A percentile compares a stretch with the other conserved stretches of the same genome.
Conservation (phyloP, 345 rosid genomes). For the Populus alba region DNA sequence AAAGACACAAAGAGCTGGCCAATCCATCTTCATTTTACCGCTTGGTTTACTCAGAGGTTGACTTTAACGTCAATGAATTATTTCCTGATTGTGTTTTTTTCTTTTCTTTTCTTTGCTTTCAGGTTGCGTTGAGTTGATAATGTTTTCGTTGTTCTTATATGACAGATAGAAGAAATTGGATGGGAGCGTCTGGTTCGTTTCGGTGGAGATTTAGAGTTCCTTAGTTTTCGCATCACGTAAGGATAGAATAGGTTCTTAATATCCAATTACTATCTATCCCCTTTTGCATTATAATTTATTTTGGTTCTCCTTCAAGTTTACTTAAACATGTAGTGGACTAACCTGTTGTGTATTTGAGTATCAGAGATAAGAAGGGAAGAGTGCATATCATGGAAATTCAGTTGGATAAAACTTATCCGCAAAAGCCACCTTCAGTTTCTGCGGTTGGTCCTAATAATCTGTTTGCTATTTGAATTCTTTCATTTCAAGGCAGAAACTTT, state of each 20-base stretch:
- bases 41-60: conserved; percentile 67
- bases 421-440: conserved; percentile 61
- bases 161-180: conserved; percentile 82
- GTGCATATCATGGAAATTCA: conserved; percentile 58
- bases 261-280: no score
- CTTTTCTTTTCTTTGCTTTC: not conserved
- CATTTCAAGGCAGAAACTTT: conserved; percentile 5
- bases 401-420: conserved; percentile 52
- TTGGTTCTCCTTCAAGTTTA: conserved; percentile 4
- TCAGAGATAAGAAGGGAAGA: conserved; percentile 61
- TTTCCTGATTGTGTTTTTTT: not conserved
- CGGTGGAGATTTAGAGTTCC: conserved; percentile 51
- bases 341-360: conserved; percentile 12
- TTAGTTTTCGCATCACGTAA: conserved; percentile 64
- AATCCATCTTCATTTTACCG: conserved; percentile 52
- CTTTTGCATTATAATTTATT: not conserved
- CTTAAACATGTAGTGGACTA: not conserved
- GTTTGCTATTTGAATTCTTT: not conserved
- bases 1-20: conserved; percentile 40
- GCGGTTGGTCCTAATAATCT: conserved; percentile 46
- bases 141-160: not conserved
- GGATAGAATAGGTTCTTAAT: conserved; percentile 4
- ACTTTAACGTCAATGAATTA: not conserved
- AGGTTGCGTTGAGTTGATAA: not conserved
- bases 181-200: conserved; percentile 61